These are phyloP conservation scores for Peribolospora kevripleyi DNA, from an alignment of 768 basidiomycete genomes.

Conservation along the genomic window DNA sequence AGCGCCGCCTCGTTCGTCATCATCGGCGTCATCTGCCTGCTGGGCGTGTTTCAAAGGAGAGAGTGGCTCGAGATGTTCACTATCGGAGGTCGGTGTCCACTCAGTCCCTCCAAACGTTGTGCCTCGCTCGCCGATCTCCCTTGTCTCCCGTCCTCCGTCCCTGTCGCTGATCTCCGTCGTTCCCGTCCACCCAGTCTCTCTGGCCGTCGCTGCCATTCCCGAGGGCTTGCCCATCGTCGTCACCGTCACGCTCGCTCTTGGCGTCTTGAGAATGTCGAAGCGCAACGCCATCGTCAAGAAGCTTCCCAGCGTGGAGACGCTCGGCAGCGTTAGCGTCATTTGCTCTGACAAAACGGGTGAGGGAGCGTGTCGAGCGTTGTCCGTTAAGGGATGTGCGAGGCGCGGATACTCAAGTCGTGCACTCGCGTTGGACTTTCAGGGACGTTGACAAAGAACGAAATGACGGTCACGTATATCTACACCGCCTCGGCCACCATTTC, in stretches of 20 bases:
- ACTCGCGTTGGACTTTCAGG: constrained; percentile 22
- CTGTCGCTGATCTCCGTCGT: background rate
- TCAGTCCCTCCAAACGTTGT: constrained; percentile 4
- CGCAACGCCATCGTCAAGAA: constrained; percentile 94
- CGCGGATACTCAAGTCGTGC: constrained; percentile 1
- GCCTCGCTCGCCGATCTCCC: constrained; percentile 6
- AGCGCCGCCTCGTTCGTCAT: constrained; percentile 78
- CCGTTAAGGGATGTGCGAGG: background rate
- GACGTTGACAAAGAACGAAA: constrained; percentile 84
- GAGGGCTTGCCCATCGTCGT: constrained; percentile 93
- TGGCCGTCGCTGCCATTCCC: constrained; percentile 94
- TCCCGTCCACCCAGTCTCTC: constrained; percentile 39
- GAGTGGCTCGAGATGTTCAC: constrained; percentile 97
- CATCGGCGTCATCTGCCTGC: constrained; percentile 75
- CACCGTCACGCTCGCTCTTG: constrained; percentile 83
- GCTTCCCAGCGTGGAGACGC: constrained; percentile 73
- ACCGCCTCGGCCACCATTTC: constrained; percentile 24
- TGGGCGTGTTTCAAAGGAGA: constrained; percentile 62
- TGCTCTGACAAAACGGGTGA: constrained; percentile 89
- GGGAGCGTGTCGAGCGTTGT: constrained; percentile 6
- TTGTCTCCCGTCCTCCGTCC: background rate
- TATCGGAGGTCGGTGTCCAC: constrained; percentile 51
- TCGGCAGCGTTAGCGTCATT: constrained; percentile 89
- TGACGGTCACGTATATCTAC: constrained; percentile 75
- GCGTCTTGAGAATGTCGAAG: constrained; percentile 79